Base-by-base conservation (phyloP, 208 protist genomes). In the Borovskyia barvae region DNA sequence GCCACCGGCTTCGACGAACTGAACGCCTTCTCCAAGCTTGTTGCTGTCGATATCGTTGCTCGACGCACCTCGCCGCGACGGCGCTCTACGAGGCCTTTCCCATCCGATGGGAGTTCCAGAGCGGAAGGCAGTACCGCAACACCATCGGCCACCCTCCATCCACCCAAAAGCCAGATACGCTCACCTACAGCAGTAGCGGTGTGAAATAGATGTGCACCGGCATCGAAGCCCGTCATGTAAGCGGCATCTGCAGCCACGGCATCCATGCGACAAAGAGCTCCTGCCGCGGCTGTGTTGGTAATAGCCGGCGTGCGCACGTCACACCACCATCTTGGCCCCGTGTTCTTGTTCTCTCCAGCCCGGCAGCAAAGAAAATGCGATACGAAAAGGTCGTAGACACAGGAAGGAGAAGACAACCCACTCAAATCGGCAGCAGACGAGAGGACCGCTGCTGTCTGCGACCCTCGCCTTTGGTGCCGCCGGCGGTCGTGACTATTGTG, bases 111-210 rank as follows among this genome's bases (percentile, higher is more conserved):
- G 3, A 6, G 20, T 35, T 2, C 53, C 9, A 47, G 43, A 15
- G 47, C 14, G 1, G 46, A 46, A 8, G 46, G 37, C 35, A 61
- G 19, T 25, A 33, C 39, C 11, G 37, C 25, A 28, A 33, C 17
- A 3, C 22, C 41, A 14, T 19, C 29, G 3, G 11, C 14, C 2
- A 8, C 28, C 2, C 37, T 33, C 63, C 63, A 70, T 12, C 63
- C 63, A 5, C 63, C 63, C 7, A 70, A 33, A 15, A 70, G 54
- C 63, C 63, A 70, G 35, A 70, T 51, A 19, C 63, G 53, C 5
- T 39, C 32, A 17, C 54, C 30, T 19, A 70, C 36, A 43, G 42
- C 20, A 11, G 63, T 70, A 12, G 63, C 63, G 7, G 47, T 70
- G 63, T 70, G 63, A 43, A 61, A 70, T 19, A 70, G 28, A 14